Evolutionary conservation across 2,329 filamentous ascomycete genomes (phyloP).

Genomic region (Ascochyta koolunga): DNA sequence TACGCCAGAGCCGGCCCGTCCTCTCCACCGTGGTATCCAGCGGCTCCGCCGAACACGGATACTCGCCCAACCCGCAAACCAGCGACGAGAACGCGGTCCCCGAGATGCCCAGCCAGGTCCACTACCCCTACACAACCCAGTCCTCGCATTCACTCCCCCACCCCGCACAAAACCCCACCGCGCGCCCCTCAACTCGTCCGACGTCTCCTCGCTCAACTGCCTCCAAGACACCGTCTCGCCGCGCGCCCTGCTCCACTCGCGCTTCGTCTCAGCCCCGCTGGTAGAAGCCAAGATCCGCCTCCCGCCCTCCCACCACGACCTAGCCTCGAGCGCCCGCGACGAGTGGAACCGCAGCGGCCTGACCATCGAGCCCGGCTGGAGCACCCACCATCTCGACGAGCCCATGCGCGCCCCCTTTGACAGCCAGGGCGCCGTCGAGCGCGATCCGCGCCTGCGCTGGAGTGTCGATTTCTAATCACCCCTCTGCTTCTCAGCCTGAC

Average conservation of each 20-base stretch:
- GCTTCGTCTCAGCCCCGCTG: slow-evolving; percentile 47
- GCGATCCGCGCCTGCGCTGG: slow-evolving; percentile 49
- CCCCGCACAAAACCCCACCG: slow-evolving; percentile 31
- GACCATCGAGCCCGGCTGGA: no score
- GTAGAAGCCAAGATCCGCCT: slow-evolving; percentile 47
- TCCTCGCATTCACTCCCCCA: slow-evolving; percentile 29
- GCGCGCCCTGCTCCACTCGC: slow-evolving; percentile 39
- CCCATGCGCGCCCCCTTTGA: slow-evolving; percentile 41
- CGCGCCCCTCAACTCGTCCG: slow-evolving; percentile 40
- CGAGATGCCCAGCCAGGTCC: slow-evolving; percentile 17
- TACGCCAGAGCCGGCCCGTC: slow-evolving; percentile 36
- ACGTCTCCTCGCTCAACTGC: slow-evolving; percentile 47
- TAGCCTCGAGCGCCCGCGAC: slow-evolving; percentile 16
- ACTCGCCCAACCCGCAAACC: slow-evolving; percentile 6
- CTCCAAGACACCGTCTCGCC: slow-evolving; percentile 49
- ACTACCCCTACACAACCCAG: slow-evolving; percentile 26
- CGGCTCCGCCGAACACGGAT: slow-evolving; percentile 27
- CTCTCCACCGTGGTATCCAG: slow-evolving; percentile 46
- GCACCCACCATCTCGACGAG: no score
- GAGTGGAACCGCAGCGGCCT: slow-evolving; percentile 29
- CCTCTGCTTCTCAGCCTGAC: no score
- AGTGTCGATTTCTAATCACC: slow-evolving; percentile 49
- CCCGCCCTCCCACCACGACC: slow-evolving; percentile 41
- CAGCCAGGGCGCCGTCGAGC: slow-evolving; percentile 38
- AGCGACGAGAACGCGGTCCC: slow-evolving; percentile 28